phyloP scores from a whole-genome alignment of 306 rosid genomes.

The Cucumis melo region DNA sequence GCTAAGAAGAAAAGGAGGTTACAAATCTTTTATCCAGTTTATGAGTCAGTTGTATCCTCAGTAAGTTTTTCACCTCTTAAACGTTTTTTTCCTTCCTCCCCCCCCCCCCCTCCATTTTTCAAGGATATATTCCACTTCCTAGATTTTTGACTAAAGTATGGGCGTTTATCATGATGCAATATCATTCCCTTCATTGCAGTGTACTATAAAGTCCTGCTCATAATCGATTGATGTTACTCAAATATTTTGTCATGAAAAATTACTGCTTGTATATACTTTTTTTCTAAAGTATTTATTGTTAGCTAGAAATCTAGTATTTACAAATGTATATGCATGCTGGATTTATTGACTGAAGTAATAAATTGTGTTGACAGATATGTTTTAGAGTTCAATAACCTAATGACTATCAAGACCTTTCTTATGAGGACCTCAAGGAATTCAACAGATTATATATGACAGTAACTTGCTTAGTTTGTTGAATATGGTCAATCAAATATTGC shows the following conservation, averaged over 20 bases:
- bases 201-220: not conserved
- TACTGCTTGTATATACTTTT: not conserved
- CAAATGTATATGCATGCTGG: not conserved
- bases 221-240: not conserved
- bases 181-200: not conserved
- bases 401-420: conserved; percentile 81
- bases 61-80: conserved; percentile 72
- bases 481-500: not conserved
- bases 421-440: conserved; percentile 90
- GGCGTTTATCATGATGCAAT: not conserved
- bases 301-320: not conserved
- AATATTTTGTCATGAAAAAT: not conserved
- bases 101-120: too few relatives aligned
- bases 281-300: not conserved
- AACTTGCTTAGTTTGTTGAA: conserved; percentile 10
- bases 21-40: conserved; percentile 72
- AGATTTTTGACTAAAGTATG: not conserved
- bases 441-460: conserved; percentile 98
- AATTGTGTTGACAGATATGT: conserved; percentile 52
- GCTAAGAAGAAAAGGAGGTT: conserved; percentile 84
- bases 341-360: not conserved
- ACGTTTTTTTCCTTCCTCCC: too few relatives aligned
- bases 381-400: conserved; percentile 93
- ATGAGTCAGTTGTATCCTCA: conserved; percentile 87
- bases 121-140: too few relatives aligned